Percentiles rank a stretch among this genome's conserved stretches.
phyloP scores from a whole-genome alignment of 129 eudicot species.

The Artemisia tridentata region DNA sequence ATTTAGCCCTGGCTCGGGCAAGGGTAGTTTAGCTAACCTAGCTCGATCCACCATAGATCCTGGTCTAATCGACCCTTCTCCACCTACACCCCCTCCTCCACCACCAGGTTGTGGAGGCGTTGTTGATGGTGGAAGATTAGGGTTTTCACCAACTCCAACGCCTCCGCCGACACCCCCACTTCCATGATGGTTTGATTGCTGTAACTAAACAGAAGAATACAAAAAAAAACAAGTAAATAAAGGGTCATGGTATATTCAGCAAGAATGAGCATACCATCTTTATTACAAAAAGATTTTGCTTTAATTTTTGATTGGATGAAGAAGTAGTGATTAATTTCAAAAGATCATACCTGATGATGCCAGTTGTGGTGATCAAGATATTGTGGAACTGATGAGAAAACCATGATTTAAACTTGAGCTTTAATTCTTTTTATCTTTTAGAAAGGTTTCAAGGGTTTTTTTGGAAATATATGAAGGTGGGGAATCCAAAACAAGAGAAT shows the following conservation, averaged over 20 bases:
- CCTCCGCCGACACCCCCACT: constrained; percentile 21
- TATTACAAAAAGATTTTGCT: constrained; percentile 25
- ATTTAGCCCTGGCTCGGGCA: constrained; percentile 62
- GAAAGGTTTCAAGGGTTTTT: constrained; percentile 55
- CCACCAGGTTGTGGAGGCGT: constrained; percentile 25
- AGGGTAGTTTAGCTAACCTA: constrained; percentile 56
- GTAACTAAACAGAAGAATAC: constrained; percentile 37
- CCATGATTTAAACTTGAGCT: constrained; percentile 55
- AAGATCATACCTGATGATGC: constrained; percentile 66
- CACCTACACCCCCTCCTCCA: constrained; percentile 30
- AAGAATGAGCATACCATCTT: constrained; percentile 52
- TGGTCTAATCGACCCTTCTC: constrained; percentile 45
- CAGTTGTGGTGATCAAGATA: constrained; percentile 68
- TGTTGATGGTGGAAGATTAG: constrained; percentile 40
- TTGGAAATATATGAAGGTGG: constrained; percentile 60
- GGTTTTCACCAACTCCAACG: constrained; percentile 30
- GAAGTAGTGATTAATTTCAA: constrained; percentile 13
- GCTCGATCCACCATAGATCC: constrained; percentile 81
- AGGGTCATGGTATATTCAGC: constrained; percentile 52
- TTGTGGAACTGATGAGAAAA: constrained; percentile 67
- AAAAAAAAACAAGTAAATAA: constrained; percentile 5
- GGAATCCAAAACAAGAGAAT: constrained; percentile 54
- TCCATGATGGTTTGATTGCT: constrained; percentile 46
- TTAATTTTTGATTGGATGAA: constrained; percentile 35
- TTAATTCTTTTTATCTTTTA: constrained; percentile 41